phyloP scores from a whole-genome alignment of 1,284 basidiomycete species.

The Laetiporus sulphureus region DNA sequence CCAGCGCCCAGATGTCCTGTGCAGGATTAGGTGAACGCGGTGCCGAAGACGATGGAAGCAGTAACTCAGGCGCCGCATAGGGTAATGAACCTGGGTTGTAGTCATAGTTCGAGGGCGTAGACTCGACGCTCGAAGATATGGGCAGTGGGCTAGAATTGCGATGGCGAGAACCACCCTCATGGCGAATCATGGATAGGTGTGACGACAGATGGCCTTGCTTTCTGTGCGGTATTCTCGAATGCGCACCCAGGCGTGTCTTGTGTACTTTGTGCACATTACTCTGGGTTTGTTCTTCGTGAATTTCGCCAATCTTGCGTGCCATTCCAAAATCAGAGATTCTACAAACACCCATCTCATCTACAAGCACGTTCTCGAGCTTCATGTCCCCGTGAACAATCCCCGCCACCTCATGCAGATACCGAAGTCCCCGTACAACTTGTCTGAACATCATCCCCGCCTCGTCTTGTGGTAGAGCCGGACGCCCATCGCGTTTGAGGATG shows the following conservation, averaged over 20 bases:
- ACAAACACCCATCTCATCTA: slow-evolving; percentile 79
- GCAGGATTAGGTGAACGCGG: slow-evolving; percentile 46
- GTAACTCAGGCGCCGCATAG: slow-evolving; percentile 82
- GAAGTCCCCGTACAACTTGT: slow-evolving; percentile 82
- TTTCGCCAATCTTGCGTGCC: slow-evolving; percentile 54
- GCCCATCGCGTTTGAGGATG: slow-evolving; percentile 69
- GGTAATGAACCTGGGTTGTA: slow-evolving; percentile 85
- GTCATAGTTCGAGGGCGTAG: slow-evolving; percentile 25
- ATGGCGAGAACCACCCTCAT: slow-evolving; percentile 40
- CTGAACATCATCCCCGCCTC: slow-evolving; percentile 86
- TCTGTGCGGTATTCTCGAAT: slow-evolving; percentile 15
- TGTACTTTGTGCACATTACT: slow-evolving; percentile 9
- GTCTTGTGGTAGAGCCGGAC: slow-evolving; percentile 58
- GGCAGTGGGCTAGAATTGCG: slow-evolving; percentile 53
- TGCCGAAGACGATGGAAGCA: slow-evolving; percentile 34
- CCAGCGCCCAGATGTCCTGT: slow-evolving; percentile 92
- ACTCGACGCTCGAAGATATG: slow-evolving; percentile 19
- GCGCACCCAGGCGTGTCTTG: slow-evolving; percentile 13
- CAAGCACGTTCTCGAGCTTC: slow-evolving; percentile 95
- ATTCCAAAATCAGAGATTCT: slow-evolving; percentile 84
- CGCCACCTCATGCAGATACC: slow-evolving; percentile 80
- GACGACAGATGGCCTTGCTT: slow-evolving; percentile 20
- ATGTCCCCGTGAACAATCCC: slow-evolving; percentile 86
- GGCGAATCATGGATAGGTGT: slow-evolving; percentile 31
- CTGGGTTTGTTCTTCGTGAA: slow-evolving; percentile 8